Evolutionary conservation across 345 rosid genomes (phyloP), one percentile per base, ranked within the genome.

Genomic region (Arabidopsis arenosa): DNA sequence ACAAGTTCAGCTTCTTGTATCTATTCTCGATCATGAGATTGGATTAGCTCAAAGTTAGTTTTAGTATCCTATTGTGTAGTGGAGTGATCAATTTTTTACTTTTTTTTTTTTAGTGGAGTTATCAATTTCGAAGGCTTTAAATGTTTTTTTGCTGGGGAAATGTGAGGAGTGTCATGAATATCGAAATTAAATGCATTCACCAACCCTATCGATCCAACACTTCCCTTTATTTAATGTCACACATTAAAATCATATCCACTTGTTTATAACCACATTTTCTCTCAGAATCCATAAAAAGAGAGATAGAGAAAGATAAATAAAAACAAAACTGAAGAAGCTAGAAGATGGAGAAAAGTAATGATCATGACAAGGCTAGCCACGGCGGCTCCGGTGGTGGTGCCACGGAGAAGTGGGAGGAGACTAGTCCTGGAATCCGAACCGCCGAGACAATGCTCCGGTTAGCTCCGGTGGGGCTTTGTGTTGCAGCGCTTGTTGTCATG

Each of bases 381-480:
- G 72, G 56, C 3, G 65, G n/a, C 7, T 62, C 80, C 14, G 69
- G 18, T 30, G 61, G 53, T 17, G 52, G 5, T 57, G 7, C 41
- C 23, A 67, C 37, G 52, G 74, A 67, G 14, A 70, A 63, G 68
- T 70, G 75, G 66, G 79, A 67, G 60, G 78, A 73, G 33, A 44
- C 7, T 11, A 68, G 82, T 33, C 33, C 71, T 0, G 82, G 72
- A 51, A 30, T 79, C 40, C 66, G 82, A 62, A 73, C 67, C 5
- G 70, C 67, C 2, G 82, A 79, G 72, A 79, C 82, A 32, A 68
- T 79, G 75, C 72, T 79, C 56, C 79, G 82, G 67, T 40, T 79
- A 69, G 79, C 72, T 54, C 82, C 82, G 41, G 79, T 79, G 67
- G 82, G 75, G 14, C 82, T 79, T 36, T 79, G 82, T 75, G 72